A percentile compares a stretch with the other conserved stretches of the same genome.
Conservation (phyloP, 2,329 filamentous ascomycete genomes). For the Fusarium aywerte region DNA sequence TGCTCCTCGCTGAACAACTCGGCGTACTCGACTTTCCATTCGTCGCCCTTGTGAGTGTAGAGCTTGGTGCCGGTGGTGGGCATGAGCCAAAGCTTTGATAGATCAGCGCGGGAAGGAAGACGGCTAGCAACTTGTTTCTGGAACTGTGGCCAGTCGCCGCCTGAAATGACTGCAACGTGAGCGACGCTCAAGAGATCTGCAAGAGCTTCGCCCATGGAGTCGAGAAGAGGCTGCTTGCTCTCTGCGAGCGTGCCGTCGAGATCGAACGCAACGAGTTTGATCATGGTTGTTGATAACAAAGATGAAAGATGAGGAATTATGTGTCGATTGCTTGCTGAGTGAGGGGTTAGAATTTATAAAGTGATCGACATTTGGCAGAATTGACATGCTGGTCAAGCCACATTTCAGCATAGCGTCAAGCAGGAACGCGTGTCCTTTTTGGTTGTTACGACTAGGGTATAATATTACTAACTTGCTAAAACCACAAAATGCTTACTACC, state of each 20-base stretch:
- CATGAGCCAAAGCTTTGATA: conserved; percentile 22
- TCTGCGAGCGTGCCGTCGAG: conserved; percentile 25
- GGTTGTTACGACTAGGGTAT: not conserved
- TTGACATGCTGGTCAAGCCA: not conserved
- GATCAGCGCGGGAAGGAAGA: conserved; percentile 9
- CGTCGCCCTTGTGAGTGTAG: conserved; percentile 12
- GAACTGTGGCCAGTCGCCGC: conserved; percentile 20
- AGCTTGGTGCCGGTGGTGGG: conserved; percentile 19
- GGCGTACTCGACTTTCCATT: conserved; percentile 19
- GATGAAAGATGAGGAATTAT: no score
- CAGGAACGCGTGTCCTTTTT: not conserved
- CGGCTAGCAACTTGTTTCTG: conserved; percentile 24
- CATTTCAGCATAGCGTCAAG: not conserved
- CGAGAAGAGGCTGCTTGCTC: conserved; percentile 22
- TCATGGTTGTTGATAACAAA: not conserved
- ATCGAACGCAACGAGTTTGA: conserved; percentile 23
- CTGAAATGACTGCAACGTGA: conserved; percentile 20
- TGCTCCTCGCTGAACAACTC: conserved; percentile 19
- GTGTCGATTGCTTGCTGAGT: not conserved
- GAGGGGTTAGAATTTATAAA: not conserved
- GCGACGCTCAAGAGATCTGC: conserved; percentile 19
- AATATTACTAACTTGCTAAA: not conserved
- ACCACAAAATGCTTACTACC: not conserved
- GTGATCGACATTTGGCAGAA: not conserved
- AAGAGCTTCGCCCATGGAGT: conserved; percentile 17